Evolutionary conservation across 2,329 filamentous ascomycete genomes (phyloP), one percentile per base, ranked within the genome.

Genomic region (Botrytis hyacinthi): DNA sequence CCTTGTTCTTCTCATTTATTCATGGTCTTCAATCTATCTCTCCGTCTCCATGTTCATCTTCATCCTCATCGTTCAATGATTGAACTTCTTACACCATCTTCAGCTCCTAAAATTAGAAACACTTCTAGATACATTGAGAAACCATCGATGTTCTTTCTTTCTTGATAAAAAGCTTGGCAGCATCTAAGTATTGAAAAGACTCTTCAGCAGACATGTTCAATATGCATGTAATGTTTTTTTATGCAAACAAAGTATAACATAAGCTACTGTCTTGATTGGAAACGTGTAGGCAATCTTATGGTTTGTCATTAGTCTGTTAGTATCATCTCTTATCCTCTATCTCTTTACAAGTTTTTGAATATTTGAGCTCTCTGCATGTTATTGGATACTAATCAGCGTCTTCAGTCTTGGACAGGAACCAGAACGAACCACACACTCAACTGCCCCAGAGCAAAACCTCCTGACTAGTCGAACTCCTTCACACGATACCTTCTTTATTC

Each of bases 131-230:
- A 48, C 22, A 26, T 26, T 5, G 22, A 12, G 0, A 4, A 48
- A 4, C 2, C 8, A 26, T 26, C 9, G 46, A 48, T 26, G 0
- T 26, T 12, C 9, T 12, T 48, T 48, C 3, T 22, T 26, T 48
- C 8, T 22, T 1, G 1, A 26, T 10, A 2, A 2, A 26, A 26
- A 26, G 3, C 20, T 4, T 26, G 8, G 22, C 4, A 12, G 46
- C 4, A 48, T 26, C 4, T 48, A 4, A 26, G 1, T 4, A 26
- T 48, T 4, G 46, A 48, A 10, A 48, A 4, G 14, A 12, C 8
- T 12, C 4, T 1, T 48, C 22, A 12, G 8, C 46, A 48, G 46
- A 48, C 18, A 46, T 46, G 44, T 22, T 46, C 1, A 46, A 22
- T 46, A 46, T 22, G 18, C 7, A 46, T 46, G 2, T 9, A 26